Evolutionary conservation across 148 eudicot genomes (phyloP).

Genomic region (Limonium bicolor): DNA sequence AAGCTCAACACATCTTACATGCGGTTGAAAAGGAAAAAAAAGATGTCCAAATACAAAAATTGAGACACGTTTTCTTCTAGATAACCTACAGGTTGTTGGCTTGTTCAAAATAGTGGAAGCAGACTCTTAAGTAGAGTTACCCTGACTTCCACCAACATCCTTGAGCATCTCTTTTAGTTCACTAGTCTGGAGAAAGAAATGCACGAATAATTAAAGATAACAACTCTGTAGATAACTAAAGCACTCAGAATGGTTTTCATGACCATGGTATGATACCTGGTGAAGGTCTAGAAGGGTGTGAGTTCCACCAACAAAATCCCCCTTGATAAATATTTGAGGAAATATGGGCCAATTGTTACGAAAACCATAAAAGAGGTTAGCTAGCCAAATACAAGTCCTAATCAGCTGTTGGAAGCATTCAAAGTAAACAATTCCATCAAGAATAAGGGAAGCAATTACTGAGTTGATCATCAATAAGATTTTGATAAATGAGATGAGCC

Average conservation of each 20-base stretch:
- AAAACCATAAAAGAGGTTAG: not conserved
- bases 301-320: constrained; percentile 74
- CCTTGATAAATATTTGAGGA: constrained; percentile 67
- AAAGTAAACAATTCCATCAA: not conserved
- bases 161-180: constrained; percentile 44
- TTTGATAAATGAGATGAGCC: too few relatives aligned
- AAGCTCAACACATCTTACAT: too few relatives aligned
- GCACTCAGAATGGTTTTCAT: not conserved
- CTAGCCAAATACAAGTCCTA: not conserved
- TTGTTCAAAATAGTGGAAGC: too few relatives aligned
- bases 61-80: too few relatives aligned
- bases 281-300: constrained; percentile 65
- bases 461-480: too few relatives aligned
- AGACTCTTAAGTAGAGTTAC: too few relatives aligned
- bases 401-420: too few relatives aligned
- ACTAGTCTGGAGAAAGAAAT: constrained; percentile 23
- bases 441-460: too few relatives aligned
- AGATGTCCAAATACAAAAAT: too few relatives aligned
- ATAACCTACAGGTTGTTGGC: too few relatives aligned
- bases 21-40: too few relatives aligned
- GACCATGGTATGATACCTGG: constrained; percentile 23
- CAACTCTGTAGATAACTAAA: not conserved
- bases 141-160: constrained; percentile 9
- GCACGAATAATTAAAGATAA: not conserved
- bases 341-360: constrained; percentile 76